Percentiles rank a stretch among this genome's conserved stretches.
phyloP scores from a whole-genome alignment of 2,329 filamentous ascomycete genomes.

The Cladosporium sp. region DNA sequence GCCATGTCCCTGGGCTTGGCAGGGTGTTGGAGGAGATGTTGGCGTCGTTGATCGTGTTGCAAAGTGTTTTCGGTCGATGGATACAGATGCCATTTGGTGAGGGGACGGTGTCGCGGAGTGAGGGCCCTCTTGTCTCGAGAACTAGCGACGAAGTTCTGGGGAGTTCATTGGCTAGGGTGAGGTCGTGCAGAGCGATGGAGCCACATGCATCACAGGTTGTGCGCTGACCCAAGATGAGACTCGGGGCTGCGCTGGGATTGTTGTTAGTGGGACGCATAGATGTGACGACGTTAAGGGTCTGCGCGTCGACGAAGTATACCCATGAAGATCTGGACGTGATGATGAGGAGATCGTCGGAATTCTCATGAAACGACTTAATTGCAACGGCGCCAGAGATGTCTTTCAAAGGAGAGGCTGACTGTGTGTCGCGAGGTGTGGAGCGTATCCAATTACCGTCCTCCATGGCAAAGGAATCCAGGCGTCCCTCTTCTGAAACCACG shows the following conservation, averaged over 20 bases:
- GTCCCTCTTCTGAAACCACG: slow-evolving; percentile 23
- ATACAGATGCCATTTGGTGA: background rate
- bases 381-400: slow-evolving; percentile 17
- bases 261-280: background rate
- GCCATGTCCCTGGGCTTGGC: slow-evolving; percentile 20
- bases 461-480: slow-evolving; percentile 19
- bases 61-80: background rate
- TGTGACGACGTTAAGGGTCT: background rate
- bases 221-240: background rate
- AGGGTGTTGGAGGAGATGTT: background rate
- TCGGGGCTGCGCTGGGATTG: background rate
- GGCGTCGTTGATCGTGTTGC: slow-evolving; percentile 1
- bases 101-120: background rate
- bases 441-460: slow-evolving; percentile 15
- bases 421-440: slow-evolving; percentile 13
- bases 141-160: background rate
- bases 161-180: background rate
- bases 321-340: slow-evolving; percentile 14
- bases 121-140: background rate
- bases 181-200: background rate
- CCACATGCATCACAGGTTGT: slow-evolving; percentile 4
- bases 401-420: slow-evolving; percentile 12
- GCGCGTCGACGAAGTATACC: slow-evolving; percentile 2
- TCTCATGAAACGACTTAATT: slow-evolving; percentile 19
- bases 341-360: slow-evolving; percentile 22